Evolutionary conservation across 768 basidiomycete species (phyloP), one percentile per base, ranked within the genome.

Genomic region (Boletus vinaceobasis): DNA sequence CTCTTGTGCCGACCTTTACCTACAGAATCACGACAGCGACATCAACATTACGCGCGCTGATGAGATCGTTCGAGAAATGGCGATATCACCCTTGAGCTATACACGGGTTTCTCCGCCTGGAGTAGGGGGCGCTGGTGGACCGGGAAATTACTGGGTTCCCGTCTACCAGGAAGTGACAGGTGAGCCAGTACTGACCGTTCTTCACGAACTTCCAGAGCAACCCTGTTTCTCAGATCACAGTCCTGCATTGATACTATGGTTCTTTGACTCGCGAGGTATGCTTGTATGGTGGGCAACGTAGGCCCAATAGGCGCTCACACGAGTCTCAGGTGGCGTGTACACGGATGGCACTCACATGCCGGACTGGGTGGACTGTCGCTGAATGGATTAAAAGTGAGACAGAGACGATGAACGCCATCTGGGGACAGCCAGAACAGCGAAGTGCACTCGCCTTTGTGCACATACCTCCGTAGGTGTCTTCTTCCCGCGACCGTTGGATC

Each of bases 111-210:
- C 83, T 4, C 85, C 85, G 1, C 64, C 74, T 13, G 82, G 84
- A 10, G 74, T 87, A n/a, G 86, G 87, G 8, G 87, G 87, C 0
- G 62, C 66, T 26, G 79, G 77, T 27, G 87, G 87, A 8, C 80
- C 82, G 2, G 86, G 83, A 31, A 88, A 84, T 57, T 89, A 88
- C 61, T 89, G 88, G 88, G 85, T 90, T 35, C 88, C 88, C 4
- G 81, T 90, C 14, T 82, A 79, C 58, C 65, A 65, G 38, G 66
- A 60, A 23, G 42, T 32, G 8, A 56, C 62, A 27, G 79, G 79
- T 77, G 19, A 27, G 55, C 50, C 6, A 29, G 27, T 4, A 46
- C 8, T 3, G 1, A 4, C 19, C 31, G 9, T 32, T 14, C 6
- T 32, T 11, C n/a, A 33, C 15, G 3, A 15, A 11, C 8, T 40